A percentile compares a stretch with the other conserved stretches of the same genome.
phyloP scores from a whole-genome alignment of 805 yeast genomes.

The Yamadazyma sp. region DNA sequence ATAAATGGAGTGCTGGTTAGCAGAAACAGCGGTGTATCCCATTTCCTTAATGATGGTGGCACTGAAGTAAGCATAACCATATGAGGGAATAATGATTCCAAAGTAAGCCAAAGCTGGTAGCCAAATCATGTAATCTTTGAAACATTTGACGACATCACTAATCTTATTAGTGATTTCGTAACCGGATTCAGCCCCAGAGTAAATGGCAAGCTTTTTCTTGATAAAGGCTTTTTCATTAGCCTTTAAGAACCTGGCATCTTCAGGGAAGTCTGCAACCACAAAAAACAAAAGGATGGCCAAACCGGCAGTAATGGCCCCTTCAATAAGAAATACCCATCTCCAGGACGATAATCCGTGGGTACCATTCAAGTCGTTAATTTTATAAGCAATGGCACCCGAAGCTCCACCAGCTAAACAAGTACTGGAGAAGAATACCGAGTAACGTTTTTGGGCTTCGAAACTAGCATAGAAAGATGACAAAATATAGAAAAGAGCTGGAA shows the following conservation, averaged over 20 bases:
- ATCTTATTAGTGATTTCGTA: constrained; percentile 48
- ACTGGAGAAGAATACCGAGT: constrained; percentile 66
- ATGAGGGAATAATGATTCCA: constrained; percentile 67
- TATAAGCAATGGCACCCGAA: constrained; percentile 71
- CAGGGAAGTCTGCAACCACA: constrained; percentile 70
- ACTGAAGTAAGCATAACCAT: constrained; percentile 74
- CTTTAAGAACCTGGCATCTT: constrained; percentile 52
- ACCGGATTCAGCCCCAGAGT: constrained; percentile 41
- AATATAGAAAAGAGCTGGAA: constrained; percentile 74
- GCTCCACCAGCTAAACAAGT: constrained; percentile 79
- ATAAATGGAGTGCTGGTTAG: constrained; percentile 79
- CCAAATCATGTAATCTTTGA: constrained; percentile 62
- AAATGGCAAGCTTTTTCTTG: constrained; percentile 54
- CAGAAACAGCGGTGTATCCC: constrained; percentile 68
- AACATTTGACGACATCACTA: constrained; percentile 46
- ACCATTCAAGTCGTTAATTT: constrained; percentile 55
- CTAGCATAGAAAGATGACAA: constrained; percentile 65
- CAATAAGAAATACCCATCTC: constrained; percentile 54
- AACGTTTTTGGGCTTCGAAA: constrained; percentile 66
- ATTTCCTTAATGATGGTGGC: constrained; percentile 61
- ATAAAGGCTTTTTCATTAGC: constrained; percentile 54
- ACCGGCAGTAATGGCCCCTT: constrained; percentile 41
- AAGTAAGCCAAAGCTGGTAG: constrained; percentile 61
- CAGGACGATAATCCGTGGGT: constrained; percentile 43
- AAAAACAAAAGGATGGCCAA: constrained; percentile 42